Evolutionary conservation across 73 alveolate species (phyloP).

Genomic region (Vitrella brassicaformis): DNA sequence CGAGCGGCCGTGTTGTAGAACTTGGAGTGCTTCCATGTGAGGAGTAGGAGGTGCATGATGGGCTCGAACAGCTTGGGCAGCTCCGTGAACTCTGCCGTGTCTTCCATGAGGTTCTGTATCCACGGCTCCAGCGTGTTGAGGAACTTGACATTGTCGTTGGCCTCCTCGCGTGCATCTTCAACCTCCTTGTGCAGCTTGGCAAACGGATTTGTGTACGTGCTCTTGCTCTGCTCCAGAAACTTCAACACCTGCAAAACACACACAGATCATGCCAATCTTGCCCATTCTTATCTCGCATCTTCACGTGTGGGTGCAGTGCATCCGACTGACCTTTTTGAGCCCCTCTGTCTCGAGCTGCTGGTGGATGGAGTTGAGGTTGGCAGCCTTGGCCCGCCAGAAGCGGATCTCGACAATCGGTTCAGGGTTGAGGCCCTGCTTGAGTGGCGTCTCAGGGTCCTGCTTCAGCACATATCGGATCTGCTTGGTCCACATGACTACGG

Average conservation of each 20-base stretch:
- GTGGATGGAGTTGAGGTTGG: slow-evolving; percentile 80
- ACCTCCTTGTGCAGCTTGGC: slow-evolving; percentile 96
- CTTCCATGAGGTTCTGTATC: slow-evolving; percentile 66
- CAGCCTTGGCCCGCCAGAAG: slow-evolving; percentile 96
- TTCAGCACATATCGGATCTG: slow-evolving; percentile 94
- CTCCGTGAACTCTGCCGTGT: slow-evolving; percentile 76
- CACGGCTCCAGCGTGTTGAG: slow-evolving; percentile 15
- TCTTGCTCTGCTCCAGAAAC: slow-evolving; percentile 94
- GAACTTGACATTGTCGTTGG: slow-evolving; percentile 87
- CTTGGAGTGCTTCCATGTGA: slow-evolving; percentile 84
- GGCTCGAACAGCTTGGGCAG: slow-evolving; percentile 86
- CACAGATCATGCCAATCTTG: no score
- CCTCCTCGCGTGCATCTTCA: slow-evolving; percentile 92
- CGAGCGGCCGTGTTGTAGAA: slow-evolving; percentile 91
- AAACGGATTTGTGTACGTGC: slow-evolving; percentile 96
- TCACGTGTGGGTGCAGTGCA: no score
- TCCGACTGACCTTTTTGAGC: no score
- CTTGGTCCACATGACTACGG: slow-evolving; percentile 98
- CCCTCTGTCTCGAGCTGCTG: slow-evolving; percentile 76
- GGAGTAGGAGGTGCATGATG: slow-evolving; percentile 80
- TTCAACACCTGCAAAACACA: slow-evolving; percentile 89
- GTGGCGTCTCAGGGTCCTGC: slow-evolving; percentile 95
- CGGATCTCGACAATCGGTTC: slow-evolving; percentile 96
- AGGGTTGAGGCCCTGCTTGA: slow-evolving; percentile 93
- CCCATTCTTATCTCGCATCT: no score